Percentiles rank a stretch among this genome's conserved stretches.
phyloP scores from a whole-genome alignment of 2,329 filamentous ascomycete species.

The Lecanosticta acicola region DNA sequence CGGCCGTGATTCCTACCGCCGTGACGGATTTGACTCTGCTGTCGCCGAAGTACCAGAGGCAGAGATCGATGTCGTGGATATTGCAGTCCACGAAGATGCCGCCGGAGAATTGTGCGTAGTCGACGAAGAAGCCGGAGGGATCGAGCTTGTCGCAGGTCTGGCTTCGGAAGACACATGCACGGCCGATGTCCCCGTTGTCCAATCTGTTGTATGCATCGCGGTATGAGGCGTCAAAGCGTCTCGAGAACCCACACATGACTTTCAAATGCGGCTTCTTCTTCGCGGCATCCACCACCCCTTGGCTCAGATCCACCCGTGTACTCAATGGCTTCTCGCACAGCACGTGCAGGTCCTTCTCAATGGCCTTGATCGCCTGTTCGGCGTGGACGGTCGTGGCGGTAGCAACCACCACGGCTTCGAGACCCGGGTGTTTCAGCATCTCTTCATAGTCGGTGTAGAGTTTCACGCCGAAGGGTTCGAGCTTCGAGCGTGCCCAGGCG shows the following conservation, averaged over 20 bases:
- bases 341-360: conserved; percentile 51
- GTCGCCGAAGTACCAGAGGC: conserved; percentile 59
- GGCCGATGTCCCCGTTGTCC: conserved; percentile 52
- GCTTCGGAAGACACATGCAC: conserved; percentile 55
- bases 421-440: conserved; percentile 51
- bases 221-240: conserved; percentile 62
- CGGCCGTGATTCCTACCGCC: conserved; percentile 54
- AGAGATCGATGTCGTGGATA: conserved; percentile 64
- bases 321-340: conserved; percentile 57
- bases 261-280: conserved; percentile 54
- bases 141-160: conserved; percentile 65
- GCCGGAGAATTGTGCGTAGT: conserved; percentile 59
- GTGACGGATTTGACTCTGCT: conserved; percentile 51
- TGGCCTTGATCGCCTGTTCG: conserved; percentile 53
- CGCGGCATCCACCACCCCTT: conserved; percentile 55
- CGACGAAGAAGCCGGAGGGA: conserved; percentile 61
- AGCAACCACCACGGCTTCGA: conserved; percentile 53
- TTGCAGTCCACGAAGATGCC: conserved; percentile 68
- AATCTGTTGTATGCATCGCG: conserved; percentile 53
- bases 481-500: conserved; percentile 46
- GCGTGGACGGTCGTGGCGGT: conserved; percentile 53
- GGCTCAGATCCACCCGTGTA: conserved; percentile 54
- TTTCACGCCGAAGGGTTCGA: conserved; percentile 48
- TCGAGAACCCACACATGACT: conserved; percentile 62
- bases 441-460: conserved; percentile 52